These are phyloP conservation scores for Boletus pseudo-olivaceus DNA, from an alignment of 768 basidiomycete species.

Conservation along the genomic window DNA sequence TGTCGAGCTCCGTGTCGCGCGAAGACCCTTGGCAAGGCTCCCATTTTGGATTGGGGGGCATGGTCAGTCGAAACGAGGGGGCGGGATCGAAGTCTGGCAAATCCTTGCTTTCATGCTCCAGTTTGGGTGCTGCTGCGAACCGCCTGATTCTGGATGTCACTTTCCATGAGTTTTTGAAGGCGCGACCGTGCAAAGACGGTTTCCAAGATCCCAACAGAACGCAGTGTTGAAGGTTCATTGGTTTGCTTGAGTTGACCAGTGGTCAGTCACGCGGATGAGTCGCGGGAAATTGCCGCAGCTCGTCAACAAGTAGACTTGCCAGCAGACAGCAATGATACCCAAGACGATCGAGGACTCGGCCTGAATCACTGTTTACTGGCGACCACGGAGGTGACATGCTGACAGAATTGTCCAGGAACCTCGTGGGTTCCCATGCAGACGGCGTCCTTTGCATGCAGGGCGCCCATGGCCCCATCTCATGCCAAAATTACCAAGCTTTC, in stretches of 20 bases:
- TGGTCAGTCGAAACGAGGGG: constrained; percentile 33
- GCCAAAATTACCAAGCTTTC: background rate
- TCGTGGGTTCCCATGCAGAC: constrained; percentile 2
- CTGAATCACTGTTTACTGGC: background rate
- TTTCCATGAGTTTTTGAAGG: background rate
- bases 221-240: background rate
- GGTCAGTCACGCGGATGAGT: background rate
- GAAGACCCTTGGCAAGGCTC: constrained; percentile 39
- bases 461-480: background rate
- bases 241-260: background rate
- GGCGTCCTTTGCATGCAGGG: background rate
- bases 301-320: background rate
- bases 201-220: background rate
- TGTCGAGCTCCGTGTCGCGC: constrained; percentile 13
- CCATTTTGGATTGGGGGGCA: constrained; percentile 42
- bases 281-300: background rate
- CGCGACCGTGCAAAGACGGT: background rate
- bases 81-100: constrained; percentile 20
- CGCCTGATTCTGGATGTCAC: background rate
- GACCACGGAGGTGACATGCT: background rate
- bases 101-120: constrained; percentile 3
- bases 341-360: background rate
- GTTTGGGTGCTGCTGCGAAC: constrained; percentile 4
- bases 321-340: background rate
- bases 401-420: background rate